phyloP scores from a whole-genome alignment of 768 basidiomycete genomes.

The Panaeolus papilionaceus region DNA sequence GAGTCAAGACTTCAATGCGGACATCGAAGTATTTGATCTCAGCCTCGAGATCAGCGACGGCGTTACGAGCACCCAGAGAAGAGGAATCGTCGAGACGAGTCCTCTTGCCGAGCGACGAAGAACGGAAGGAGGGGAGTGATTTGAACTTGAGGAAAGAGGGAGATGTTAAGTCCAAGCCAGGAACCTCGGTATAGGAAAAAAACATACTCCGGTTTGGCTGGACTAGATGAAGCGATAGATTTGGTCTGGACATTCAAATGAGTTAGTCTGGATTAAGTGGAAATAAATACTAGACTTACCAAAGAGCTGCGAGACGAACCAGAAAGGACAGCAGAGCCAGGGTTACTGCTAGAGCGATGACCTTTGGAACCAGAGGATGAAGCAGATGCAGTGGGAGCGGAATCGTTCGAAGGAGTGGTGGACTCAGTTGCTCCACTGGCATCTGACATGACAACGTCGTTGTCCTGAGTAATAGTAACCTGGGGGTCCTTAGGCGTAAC shows the following conservation, averaged over 20 bases:
- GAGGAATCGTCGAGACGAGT: slow-evolving; percentile 1
- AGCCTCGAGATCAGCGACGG: slow-evolving; percentile 1
- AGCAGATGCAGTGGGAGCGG: not conserved
- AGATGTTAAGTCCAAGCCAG: not conserved
- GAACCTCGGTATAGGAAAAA: slow-evolving; percentile 7
- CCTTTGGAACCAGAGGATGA: too few relatives aligned
- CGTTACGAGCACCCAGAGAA: slow-evolving; percentile 2
- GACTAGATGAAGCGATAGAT: not conserved
- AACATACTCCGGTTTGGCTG: slow-evolving; percentile 8
- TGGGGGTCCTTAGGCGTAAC: too few relatives aligned
- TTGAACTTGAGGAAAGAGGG: not conserved
- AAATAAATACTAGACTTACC: not conserved
- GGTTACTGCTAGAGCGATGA: too few relatives aligned
- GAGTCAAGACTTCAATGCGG: not conserved
- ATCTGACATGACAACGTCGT: not conserved
- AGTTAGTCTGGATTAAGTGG: not conserved
- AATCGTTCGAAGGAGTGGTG: too few relatives aligned
- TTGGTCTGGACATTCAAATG: not conserved
- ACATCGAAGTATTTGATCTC: not conserved
- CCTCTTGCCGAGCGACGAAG: not conserved
- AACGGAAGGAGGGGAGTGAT: not conserved
- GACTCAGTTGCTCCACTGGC: not conserved
- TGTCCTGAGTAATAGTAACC: not conserved
- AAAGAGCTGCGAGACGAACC: not conserved
- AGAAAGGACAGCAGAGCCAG: too few relatives aligned